Percentiles rank a stretch among this genome's conserved stretches.
Evolutionary conservation across 139 green algal genomes (phyloP).

Genomic region (Pleodorina starrii): DNA sequence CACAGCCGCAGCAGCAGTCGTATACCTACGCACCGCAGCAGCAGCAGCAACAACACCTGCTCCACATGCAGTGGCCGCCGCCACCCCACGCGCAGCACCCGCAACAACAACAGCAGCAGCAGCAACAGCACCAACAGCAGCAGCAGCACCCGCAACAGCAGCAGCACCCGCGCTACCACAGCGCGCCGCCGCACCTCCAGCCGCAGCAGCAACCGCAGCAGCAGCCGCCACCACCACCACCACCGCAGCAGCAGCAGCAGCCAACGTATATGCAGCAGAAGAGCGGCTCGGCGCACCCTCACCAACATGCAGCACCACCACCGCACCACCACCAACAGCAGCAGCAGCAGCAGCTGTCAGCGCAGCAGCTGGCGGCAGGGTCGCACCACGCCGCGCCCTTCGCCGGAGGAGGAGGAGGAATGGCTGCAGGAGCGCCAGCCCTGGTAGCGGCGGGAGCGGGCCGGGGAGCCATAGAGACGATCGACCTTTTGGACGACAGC

Average conservation of each 20-base stretch:
- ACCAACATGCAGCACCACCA: neutral
- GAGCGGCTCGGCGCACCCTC: neutral
- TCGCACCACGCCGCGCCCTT: neutral
- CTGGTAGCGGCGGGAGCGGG: too few relatives aligned
- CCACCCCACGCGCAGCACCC: neutral
- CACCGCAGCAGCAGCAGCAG: constrained; percentile 9
- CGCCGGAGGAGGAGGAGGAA: neutral
- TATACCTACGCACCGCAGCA: too few relatives aligned
- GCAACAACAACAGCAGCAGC: neutral
- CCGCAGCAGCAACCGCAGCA: neutral
- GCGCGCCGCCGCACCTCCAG: neutral
- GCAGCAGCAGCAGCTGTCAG: neutral
- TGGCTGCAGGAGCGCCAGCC: neutral
- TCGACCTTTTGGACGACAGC: constrained; percentile 18
- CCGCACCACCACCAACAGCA: neutral
- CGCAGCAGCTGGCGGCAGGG: neutral
- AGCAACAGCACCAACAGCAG: neutral
- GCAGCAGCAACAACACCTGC: too few relatives aligned
- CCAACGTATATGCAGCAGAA: neutral
- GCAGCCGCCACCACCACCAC: neutral
- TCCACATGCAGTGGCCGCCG: too few relatives aligned
- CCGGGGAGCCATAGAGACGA: neutral
- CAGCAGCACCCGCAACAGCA: neutral
- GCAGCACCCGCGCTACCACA: neutral
- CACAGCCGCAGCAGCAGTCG: too few relatives aligned